These are phyloP conservation scores for Rhynchosporium agropyri DNA, from an alignment of 2,329 filamentous ascomycete species.

Conservation along the genomic window DNA sequence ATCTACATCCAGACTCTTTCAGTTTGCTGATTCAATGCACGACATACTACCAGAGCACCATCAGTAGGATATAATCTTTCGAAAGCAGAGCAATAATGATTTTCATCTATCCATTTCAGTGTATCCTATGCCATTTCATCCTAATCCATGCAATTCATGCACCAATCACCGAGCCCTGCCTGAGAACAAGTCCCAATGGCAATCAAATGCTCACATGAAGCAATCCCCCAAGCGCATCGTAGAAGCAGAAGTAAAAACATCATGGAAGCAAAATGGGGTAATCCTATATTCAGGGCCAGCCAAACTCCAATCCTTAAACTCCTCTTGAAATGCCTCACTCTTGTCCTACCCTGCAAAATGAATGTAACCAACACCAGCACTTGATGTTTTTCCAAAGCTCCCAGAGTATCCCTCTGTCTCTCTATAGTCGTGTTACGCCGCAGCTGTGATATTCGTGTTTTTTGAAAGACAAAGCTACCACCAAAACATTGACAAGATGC, in stretches of 20 bases:
- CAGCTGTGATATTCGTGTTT: slow-evolving; percentile 1
- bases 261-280: slow-evolving; percentile 15
- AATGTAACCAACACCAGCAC: slow-evolving; percentile 28
- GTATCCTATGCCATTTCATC: background rate
- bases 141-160: slow-evolving; percentile 4
- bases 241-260: background rate
- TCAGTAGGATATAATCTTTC: background rate
- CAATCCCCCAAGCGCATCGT: background rate
- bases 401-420: background rate
- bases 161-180: background rate
- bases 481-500: background rate
- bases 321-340: background rate
- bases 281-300: slow-evolving; percentile 11
- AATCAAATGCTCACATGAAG: background rate
- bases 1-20: slow-evolving; percentile 9
- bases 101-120: slow-evolving; percentile 13
- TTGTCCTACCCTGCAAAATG: background rate
- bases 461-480: no score
- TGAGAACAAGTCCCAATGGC: background rate
- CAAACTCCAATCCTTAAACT: slow-evolving; percentile 14
- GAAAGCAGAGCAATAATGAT: background rate
- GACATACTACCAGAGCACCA: no score
- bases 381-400: slow-evolving; percentile 22
- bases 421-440: slow-evolving; percentile 2
- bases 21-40: background rate